These are phyloP conservation scores for Gyromitra esculenta DNA, from an alignment of 2,329 filamentous ascomycete genomes.

Conservation along the genomic window DNA sequence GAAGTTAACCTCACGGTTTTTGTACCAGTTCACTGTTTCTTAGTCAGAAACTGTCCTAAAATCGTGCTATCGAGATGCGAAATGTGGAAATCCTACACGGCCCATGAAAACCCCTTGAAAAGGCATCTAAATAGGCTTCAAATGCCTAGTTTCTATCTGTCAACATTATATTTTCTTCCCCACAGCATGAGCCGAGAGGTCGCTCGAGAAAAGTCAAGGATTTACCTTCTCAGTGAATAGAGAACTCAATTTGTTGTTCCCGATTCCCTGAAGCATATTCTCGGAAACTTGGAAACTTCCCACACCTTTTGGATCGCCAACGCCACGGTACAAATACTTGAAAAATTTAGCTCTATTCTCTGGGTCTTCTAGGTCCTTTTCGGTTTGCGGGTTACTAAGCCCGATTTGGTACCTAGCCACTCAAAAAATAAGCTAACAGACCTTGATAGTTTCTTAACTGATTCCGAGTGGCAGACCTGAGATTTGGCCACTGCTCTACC, in stretches of 20 bases:
- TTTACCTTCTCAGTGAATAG: conserved; percentile 64
- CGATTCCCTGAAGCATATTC: conserved; percentile 73
- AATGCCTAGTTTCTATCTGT: conserved; percentile 69
- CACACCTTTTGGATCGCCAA: conserved; percentile 67
- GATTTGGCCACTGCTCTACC: conserved; percentile 53
- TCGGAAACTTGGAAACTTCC: conserved; percentile 67
- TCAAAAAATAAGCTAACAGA: background rate
- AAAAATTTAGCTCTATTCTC: conserved; percentile 76
- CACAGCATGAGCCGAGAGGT: background rate
- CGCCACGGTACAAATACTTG: conserved; percentile 74
- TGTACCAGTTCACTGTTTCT: conserved; percentile 75
- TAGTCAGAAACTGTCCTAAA: background rate
- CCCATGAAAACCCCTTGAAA: conserved; percentile 76
- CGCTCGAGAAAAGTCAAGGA: background rate
- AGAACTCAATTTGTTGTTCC: conserved; percentile 67
- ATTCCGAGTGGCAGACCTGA: conserved; percentile 23
- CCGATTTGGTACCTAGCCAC: conserved; percentile 79
- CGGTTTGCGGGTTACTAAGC: conserved; percentile 74
- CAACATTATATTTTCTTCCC: background rate
- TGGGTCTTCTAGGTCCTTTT: conserved; percentile 68
- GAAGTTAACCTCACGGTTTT: conserved; percentile 75
- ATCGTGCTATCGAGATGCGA: background rate
- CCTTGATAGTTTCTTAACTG: background rate
- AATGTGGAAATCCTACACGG: conserved; percentile 67
- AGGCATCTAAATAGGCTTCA: conserved; percentile 79